These are phyloP conservation scores for Phytophthora citricola DNA, from an alignment of 352 stramenopile species.

Conservation along the genomic window DNA sequence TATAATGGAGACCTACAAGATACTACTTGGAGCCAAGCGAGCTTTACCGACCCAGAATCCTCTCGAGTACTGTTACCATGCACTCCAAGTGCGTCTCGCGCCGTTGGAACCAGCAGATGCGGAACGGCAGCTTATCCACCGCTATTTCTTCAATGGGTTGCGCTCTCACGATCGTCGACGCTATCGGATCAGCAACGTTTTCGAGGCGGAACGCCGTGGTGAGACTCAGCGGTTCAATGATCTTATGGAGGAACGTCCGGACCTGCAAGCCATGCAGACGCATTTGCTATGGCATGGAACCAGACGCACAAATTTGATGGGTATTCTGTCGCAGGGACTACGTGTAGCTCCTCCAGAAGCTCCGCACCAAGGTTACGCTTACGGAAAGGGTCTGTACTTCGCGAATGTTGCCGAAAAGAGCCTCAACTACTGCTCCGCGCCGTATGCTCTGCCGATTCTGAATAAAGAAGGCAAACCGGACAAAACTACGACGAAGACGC, in stretches of 20 bases:
- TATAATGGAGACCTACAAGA: slow-evolving; percentile 83
- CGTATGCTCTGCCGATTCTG: slow-evolving; percentile 54
- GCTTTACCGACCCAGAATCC: slow-evolving; percentile 43
- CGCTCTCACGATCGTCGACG: slow-evolving; percentile 21
- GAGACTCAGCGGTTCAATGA: slow-evolving; percentile 60
- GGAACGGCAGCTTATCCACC: slow-evolving; percentile 57
- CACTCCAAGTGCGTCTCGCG: slow-evolving; percentile 67
- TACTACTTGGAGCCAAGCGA: slow-evolving; percentile 68
- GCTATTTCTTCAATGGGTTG: slow-evolving; percentile 73
- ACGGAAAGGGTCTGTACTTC: slow-evolving; percentile 90
- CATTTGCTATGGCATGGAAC: slow-evolving; percentile 89
- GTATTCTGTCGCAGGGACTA: slow-evolving; percentile 85
- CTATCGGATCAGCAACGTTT: slow-evolving; percentile 73
- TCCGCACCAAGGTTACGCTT: slow-evolving; percentile 81
- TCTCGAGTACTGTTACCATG: slow-evolving; percentile 83
- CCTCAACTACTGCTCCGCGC: slow-evolving; percentile 69
- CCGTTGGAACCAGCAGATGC: slow-evolving; percentile 34
- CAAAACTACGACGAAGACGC: slow-evolving; percentile 43
- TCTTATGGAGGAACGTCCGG: slow-evolving; percentile 45
- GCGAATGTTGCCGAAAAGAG: slow-evolving; percentile 83
- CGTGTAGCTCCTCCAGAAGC: slow-evolving; percentile 88
- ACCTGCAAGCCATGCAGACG: slow-evolving; percentile 47
- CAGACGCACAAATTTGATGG: slow-evolving; percentile 84
- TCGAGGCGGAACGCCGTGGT: slow-evolving; percentile 65
- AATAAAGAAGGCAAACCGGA: slow-evolving; percentile 41